phyloP scores from a whole-genome alignment of 225 moss, liverwort and hornwort genomes.

The Rhytidiadelphus loreus region DNA sequence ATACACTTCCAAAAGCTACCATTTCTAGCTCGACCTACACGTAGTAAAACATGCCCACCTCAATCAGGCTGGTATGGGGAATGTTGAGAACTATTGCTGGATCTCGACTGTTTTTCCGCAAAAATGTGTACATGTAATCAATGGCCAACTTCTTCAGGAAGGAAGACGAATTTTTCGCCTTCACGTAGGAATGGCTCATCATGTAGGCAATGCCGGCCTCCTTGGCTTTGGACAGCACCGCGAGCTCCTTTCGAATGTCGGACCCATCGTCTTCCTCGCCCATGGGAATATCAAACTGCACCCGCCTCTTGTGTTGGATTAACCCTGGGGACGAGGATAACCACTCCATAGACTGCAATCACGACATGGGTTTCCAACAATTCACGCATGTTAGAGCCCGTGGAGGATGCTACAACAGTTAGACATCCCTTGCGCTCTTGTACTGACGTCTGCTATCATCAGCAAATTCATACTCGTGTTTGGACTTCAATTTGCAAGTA shows the following conservation, averaged over 20 bases:
- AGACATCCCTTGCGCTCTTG: neutral
- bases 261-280: neutral
- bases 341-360: slow-evolving; percentile 29
- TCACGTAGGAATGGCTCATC: slow-evolving; percentile 44
- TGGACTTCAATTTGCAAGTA: neutral
- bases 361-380: neutral
- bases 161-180: slow-evolving; percentile 28
- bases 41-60: slow-evolving; percentile 60
- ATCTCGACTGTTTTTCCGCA: slow-evolving; percentile 44
- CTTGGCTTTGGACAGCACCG: slow-evolving; percentile 17
- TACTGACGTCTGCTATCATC: neutral
- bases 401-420: neutral
- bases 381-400: neutral
- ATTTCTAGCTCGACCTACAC: slow-evolving; percentile 9
- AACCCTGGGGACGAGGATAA: slow-evolving; percentile 25
- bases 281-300: slow-evolving; percentile 52
- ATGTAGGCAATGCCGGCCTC: slow-evolving; percentile 47
- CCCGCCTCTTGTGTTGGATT: slow-evolving; percentile 47
- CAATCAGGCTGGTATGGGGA: slow-evolving; percentile 42
- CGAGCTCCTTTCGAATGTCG: slow-evolving; percentile 27
- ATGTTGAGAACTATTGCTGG: slow-evolving; percentile 32
- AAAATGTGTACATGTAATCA: slow-evolving; percentile 38
- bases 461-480: neutral
- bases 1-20: neutral
- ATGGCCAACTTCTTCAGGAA: slow-evolving; percentile 36